A percentile compares a stretch with the other conserved stretches of the same genome.
phyloP scores from a whole-genome alignment of 2,329 filamentous ascomycete species.

The Leptographium wingfieldii region DNA sequence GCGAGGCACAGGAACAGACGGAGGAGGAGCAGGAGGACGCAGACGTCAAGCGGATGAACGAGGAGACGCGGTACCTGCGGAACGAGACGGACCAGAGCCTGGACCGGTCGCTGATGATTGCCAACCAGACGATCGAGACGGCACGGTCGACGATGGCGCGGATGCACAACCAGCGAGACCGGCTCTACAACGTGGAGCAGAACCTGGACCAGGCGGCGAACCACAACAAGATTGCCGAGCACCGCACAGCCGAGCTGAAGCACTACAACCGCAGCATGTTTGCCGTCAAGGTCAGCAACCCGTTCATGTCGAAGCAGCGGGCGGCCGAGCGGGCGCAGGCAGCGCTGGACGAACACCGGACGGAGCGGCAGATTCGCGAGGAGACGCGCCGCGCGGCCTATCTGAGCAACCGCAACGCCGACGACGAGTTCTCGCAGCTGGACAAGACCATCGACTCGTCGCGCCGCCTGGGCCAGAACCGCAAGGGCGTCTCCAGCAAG shows the following conservation, averaged over 20 bases:
- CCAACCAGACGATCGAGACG: constrained; percentile 56
- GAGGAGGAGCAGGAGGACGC: constrained; percentile 65
- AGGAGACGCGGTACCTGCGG: constrained; percentile 64
- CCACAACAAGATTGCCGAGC: constrained; percentile 63
- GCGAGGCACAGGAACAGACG: constrained; percentile 65
- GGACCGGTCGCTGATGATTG: constrained; percentile 55
- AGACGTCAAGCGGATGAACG: constrained; percentile 59
- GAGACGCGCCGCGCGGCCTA: constrained; percentile 28
- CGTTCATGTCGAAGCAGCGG: constrained; percentile 59
- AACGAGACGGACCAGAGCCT: constrained; percentile 46
- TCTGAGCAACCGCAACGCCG: constrained; percentile 28
- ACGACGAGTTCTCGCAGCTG: constrained; percentile 37
- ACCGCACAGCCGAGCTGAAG: constrained; percentile 72
- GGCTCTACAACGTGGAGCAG: constrained; percentile 68
- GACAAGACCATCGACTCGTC: constrained; percentile 48
- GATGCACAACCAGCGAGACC: constrained; percentile 67
- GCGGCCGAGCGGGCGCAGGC: constrained; percentile 52
- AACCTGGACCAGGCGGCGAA: constrained; percentile 71
- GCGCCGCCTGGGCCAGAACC: constrained; percentile 34
- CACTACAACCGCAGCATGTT: constrained; percentile 86
- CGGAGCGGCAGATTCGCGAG: constrained; percentile 54
- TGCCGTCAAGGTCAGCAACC: constrained; percentile 63
- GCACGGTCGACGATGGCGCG: constrained; percentile 60
- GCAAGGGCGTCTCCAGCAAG: constrained; percentile 17
- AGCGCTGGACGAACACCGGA: constrained; percentile 55